Evolutionary conservation across 2,329 filamentous ascomycete species (phyloP).

Genomic region (Helicocarpus griseus): DNA sequence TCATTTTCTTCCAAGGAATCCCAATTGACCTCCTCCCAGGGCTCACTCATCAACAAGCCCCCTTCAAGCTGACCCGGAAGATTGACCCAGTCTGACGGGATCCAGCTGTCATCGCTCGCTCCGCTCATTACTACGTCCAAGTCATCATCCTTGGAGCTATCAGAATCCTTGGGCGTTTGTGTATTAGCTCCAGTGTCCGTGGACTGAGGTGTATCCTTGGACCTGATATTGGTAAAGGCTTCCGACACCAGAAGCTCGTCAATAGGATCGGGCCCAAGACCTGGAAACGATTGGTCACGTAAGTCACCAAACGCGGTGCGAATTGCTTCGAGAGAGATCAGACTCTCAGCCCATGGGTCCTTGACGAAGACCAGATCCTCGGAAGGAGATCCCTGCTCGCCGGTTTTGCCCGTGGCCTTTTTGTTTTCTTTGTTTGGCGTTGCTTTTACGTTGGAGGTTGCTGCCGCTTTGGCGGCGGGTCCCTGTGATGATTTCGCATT

Average conservation of each 20-base stretch:
- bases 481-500: slow-evolving; percentile 25
- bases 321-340: slow-evolving; percentile 29
- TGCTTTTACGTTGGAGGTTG: slow-evolving; percentile 15
- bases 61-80: slow-evolving; percentile 20
- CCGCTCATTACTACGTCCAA: slow-evolving; percentile 20
- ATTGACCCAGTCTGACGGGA: slow-evolving; percentile 25
- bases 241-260: slow-evolving; percentile 30
- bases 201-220: slow-evolving; percentile 30
- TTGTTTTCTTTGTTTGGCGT: slow-evolving; percentile 18
- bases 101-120: slow-evolving; percentile 20
- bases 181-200: slow-evolving; percentile 25
- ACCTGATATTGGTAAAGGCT: slow-evolving; percentile 24
- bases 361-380: slow-evolving; percentile 12
- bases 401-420: slow-evolving; percentile 18
- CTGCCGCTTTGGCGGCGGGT: slow-evolving; percentile 17
- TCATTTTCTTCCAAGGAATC: slow-evolving; percentile 27
- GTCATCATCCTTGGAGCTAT: slow-evolving; percentile 24
- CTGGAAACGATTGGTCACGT: slow-evolving; percentile 18
- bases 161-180: slow-evolving; percentile 29
- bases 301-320: slow-evolving; percentile 29
- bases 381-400: slow-evolving; percentile 9
- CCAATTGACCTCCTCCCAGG: slow-evolving; percentile 30
- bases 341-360: slow-evolving; percentile 29
- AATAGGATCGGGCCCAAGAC: slow-evolving; percentile 25
- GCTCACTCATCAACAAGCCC: slow-evolving; percentile 18